Base-by-base conservation (phyloP, 306 rosid genomes). In the Sindora glabra region DNA sequence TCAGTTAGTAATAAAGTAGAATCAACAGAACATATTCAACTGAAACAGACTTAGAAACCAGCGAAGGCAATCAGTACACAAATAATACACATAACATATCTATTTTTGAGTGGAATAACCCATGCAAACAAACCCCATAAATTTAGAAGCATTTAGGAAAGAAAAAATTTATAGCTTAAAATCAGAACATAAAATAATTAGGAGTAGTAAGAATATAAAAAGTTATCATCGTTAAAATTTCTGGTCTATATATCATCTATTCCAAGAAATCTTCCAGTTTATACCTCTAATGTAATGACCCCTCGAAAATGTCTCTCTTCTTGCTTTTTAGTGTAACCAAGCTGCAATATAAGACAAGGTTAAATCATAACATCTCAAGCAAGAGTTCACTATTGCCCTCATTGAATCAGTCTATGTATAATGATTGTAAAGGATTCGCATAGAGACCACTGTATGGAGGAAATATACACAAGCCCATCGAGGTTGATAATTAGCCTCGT, bases 281-380 rank as follows among this genome's bases (percentile, higher is more conserved):
- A 65, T 80, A 80, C 86, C 86, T 80, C 86, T 47, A 80, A 51
- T 32, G 86, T 56, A 69, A 80, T 73, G 58, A 66, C 72, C 65
- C 86, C 86, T 24, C 86, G 79, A 33, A 80, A 80, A 71, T 65
- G 72, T 57, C 77, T 76, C 71, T 80, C 86, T 55, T 76, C 86
- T 69, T 80, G 82, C 52, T 80, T 80, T 58, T 76, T 80, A 56
- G 86, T 80, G 70, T 80, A 80, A 39, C 86, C 86, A 69, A 80
- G 86, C 86, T 80, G 61, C 55, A 73, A 69, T 36, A 42, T 7
- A 59, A 54, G 29, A 44, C 27, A 42, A 21, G 23, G 52, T 40
- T 15, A 71, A 63, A 55, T 58, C 55, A 65, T 15, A 10, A 26
- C 25, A 39, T 21, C 17, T 38, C 48, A 56, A 42, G 22, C 59